These are phyloP conservation scores for Jatropha curcas DNA, from an alignment of 345 rosid species.

Conservation along the genomic window DNA sequence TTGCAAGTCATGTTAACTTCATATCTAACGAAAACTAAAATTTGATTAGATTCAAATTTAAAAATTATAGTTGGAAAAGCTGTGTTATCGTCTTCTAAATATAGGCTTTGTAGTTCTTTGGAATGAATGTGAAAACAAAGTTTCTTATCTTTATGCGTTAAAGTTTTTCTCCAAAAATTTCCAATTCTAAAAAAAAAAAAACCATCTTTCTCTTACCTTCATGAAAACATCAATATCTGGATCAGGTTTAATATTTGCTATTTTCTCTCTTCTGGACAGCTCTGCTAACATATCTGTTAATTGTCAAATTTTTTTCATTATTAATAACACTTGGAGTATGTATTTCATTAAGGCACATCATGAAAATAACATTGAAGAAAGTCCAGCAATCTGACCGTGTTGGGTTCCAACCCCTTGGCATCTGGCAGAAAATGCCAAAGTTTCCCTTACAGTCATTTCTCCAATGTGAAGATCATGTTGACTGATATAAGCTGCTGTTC, in stretches of 20 bases:
- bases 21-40: too few species aligned
- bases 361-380: neutral
- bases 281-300: slow-evolving; percentile 61
- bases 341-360: too few species aligned
- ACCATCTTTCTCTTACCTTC: slow-evolving; percentile 46
- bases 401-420: slow-evolving; percentile 60
- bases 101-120: too few species aligned
- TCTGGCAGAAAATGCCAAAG: slow-evolving; percentile 72
- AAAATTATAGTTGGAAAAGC: too few species aligned
- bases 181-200: too few species aligned
- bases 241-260: slow-evolving; percentile 71
- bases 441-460: slow-evolving; percentile 72
- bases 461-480: slow-evolving; percentile 64
- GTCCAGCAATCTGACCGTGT: slow-evolving; percentile 40
- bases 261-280: slow-evolving; percentile 69
- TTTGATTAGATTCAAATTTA: too few species aligned
- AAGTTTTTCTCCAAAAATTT: too few species aligned
- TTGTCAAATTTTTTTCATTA: neutral
- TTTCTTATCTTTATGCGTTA: too few species aligned
- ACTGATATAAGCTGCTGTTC: slow-evolving; percentile 65
- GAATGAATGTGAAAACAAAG: too few species aligned
- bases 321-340: too few species aligned
- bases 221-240: slow-evolving; percentile 70
- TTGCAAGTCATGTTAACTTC: too few species aligned
- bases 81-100: too few species aligned